Evolutionary conservation across 305 asterid genomes (phyloP), one percentile per base, ranked within the genome.

Genomic region (Fraxinus dipetala): DNA sequence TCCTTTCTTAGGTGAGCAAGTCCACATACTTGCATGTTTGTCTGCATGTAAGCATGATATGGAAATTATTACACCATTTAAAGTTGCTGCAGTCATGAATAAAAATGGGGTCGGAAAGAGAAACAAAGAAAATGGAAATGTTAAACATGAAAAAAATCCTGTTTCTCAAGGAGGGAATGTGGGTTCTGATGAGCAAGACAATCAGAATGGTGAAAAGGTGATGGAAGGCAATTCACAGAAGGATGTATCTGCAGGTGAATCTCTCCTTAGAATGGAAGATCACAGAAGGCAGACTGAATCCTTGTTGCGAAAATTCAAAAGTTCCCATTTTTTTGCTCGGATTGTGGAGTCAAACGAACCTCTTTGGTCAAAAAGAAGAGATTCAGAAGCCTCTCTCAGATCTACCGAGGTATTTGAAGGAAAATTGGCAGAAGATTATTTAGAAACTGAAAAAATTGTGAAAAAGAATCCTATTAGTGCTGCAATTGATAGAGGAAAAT

Each of bases 61-160:
- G 56, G 98, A 95, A 92, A 89, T 95, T 83, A 96, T 96, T 74
- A 94, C 99, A 24, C 99, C 99, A 61, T 96, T 96, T 89, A 96
- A 94, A 86, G 97, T 96, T 85, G 99, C 99, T 24, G 99, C 95
- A 20, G 89, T 88, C 84, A 94, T 94, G 97, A 92, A 87, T 88
- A 95, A 92, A 89, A 91, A 88, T 80, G 97, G 97, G 51, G 83
- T 88, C 40, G 89, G 91, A 40, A 86, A 85, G 80, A 87, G 83
- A 83, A 85, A 85, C 56, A 90, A 85, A 81, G 90, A 90, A 84
- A 91, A 92, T 80, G 96, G 96, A 80, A 87, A 85, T 45, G 22
- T 61, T 56, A 89, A 79, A 79, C 85, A 80, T 75, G 89, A 82
- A 89, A 81, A 86, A 18, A 75, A 51, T 85, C 43, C 86, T 82